Conservation (phyloP, 495 filamentous ascomycete species). For the Penicillium verhagenii region DNA sequence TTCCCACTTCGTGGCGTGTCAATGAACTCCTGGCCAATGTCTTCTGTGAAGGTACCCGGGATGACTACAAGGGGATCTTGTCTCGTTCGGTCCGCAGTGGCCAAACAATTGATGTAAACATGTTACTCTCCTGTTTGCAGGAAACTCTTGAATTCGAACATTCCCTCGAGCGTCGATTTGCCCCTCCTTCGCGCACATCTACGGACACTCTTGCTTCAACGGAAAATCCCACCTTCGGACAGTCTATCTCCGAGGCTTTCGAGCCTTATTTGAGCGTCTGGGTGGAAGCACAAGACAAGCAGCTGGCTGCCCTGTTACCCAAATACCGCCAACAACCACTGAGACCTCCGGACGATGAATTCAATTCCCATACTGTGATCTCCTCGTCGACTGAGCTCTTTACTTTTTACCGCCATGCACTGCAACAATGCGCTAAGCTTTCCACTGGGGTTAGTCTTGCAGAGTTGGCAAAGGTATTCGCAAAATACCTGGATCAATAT, state of each 20-base stretch:
- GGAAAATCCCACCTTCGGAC: conserved; percentile 79
- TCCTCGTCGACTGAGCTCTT: conserved; percentile 95
- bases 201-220: conserved; percentile 86
- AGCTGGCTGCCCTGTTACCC: conserved; percentile 80
- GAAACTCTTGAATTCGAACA: conserved; percentile 98
- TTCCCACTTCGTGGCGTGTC: conserved; percentile 85
- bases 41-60: conserved; percentile 91
- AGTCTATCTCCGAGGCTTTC: conserved; percentile 94
- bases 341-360: conserved; percentile 82
- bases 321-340: conserved; percentile 85
- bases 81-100: conserved; percentile 86
- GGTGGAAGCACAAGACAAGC: conserved; percentile 94
- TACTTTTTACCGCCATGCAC: conserved; percentile 86
- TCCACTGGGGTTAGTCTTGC: conserved; percentile 84
- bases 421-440: conserved; percentile 94
- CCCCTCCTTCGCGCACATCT: conserved; percentile 74
- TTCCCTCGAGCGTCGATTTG: conserved; percentile 79
- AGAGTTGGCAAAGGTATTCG: conserved; percentile 80
- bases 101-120: conserved; percentile 83
- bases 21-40: conserved; percentile 87
- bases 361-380: conserved; percentile 84
- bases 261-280: conserved; percentile 95
- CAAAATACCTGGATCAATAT: conserved; percentile 94
- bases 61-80: conserved; percentile 92
- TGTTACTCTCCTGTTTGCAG: conserved; percentile 87